Conservation (phyloP, 345 rosid species). For the Diplotaxis tenuifolia region DNA sequence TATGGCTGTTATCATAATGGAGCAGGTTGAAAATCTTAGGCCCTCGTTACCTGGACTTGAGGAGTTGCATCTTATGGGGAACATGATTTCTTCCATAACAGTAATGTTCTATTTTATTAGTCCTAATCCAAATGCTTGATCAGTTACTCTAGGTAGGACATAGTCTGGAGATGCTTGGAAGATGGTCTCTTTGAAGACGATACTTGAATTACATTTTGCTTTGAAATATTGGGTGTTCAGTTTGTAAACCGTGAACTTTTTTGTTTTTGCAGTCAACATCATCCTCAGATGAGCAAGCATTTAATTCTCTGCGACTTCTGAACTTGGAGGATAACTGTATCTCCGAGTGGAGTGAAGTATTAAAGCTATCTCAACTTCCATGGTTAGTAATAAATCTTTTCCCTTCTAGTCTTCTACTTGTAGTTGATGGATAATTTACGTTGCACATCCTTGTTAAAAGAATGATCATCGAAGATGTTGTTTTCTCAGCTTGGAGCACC, state of each 20-base stretch:
- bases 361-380: slow-evolving; percentile 65
- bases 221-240: background rate
- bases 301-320: slow-evolving; percentile 65
- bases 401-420: slow-evolving; percentile 11
- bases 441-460: background rate
- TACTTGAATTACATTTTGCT: background rate
- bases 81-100: slow-evolving; percentile 54
- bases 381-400: slow-evolving; percentile 48
- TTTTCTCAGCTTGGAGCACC: slow-evolving; percentile 78
- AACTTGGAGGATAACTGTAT: slow-evolving; percentile 84
- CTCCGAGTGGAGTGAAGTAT: slow-evolving; percentile 76
- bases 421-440: background rate
- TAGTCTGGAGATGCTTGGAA: background rate
- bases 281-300: slow-evolving; percentile 52
- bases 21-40: slow-evolving; percentile 71
- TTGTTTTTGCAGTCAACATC: slow-evolving; percentile 44
- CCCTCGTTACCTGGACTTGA: slow-evolving; percentile 67
- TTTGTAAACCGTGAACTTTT: background rate
- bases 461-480: background rate
- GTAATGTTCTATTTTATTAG: slow-evolving; percentile 36
- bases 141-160: slow-evolving; percentile 1
- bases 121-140: slow-evolving; percentile 10
- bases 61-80: slow-evolving; percentile 91
- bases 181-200: background rate
- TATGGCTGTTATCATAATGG: slow-evolving; percentile 1